Conservation (phyloP, 805 yeast genomes). For the Grigorovia jiainica region DNA sequence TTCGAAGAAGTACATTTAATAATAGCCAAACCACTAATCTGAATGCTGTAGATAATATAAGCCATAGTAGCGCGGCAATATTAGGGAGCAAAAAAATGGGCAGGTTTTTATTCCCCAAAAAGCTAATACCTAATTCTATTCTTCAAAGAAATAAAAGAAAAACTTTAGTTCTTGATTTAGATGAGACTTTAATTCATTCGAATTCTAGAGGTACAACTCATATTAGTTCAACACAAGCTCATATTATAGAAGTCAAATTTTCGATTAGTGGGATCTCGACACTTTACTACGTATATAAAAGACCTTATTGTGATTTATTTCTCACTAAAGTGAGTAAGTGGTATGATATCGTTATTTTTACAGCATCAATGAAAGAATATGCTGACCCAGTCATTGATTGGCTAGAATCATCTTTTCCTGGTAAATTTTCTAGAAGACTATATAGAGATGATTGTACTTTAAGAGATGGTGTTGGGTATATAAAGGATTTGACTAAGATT, state of each 20-base stretch:
- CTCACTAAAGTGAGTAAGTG: constrained; percentile 69
- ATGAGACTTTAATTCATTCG: constrained; percentile 91
- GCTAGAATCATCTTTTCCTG: constrained; percentile 55
- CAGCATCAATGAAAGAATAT: constrained; percentile 89
- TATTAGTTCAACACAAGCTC: constrained; percentile 33
- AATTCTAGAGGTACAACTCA: constrained; percentile 47
- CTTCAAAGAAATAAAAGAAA: constrained; percentile 31
- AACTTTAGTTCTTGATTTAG: constrained; percentile 80
- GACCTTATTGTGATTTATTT: constrained; percentile 87
- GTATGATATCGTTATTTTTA: constrained; percentile 85
- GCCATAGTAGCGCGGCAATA: constrained; percentile 1
- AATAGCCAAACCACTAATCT: background rate
- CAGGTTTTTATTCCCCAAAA: constrained; percentile 34
- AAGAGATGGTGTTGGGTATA: constrained; percentile 74
- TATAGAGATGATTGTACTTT: constrained; percentile 76
- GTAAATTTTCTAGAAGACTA: constrained; percentile 47
- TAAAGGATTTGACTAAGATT: constrained; percentile 48
- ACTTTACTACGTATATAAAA: constrained; percentile 78
- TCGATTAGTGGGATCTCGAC: constrained; percentile 54
- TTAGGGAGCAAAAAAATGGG: constrained; percentile 31
- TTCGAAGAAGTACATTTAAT: background rate
- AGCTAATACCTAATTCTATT: constrained; percentile 32
- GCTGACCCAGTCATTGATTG: constrained; percentile 96
- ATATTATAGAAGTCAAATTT: constrained; percentile 75
- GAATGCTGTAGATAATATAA: constrained; percentile 3